Conservation (phyloP, 345 rosid genomes). For the Viola odorata region DNA sequence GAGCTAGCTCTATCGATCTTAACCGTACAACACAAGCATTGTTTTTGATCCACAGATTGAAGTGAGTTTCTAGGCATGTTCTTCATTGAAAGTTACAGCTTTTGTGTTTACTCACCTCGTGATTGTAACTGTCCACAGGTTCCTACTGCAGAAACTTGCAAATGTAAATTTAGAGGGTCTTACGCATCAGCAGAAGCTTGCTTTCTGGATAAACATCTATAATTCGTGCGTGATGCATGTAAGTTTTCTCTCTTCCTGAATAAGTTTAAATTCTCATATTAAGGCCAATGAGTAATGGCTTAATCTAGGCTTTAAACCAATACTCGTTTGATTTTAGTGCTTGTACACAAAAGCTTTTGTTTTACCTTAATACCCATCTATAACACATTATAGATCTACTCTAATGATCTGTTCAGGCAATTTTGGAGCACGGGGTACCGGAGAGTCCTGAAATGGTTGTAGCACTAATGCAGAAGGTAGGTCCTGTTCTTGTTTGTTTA, state of each 20-base stretch:
- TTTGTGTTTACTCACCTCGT: constrained; percentile 11
- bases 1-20: constrained; percentile 54
- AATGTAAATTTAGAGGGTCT: constrained; percentile 57
- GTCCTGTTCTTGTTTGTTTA: constrained; percentile 1
- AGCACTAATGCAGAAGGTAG: constrained; percentile 83
- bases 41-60: constrained; percentile 65
- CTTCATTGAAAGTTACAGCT: constrained; percentile 1
- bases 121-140: constrained; percentile 38
- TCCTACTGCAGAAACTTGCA: constrained; percentile 66
- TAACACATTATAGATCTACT: too few relatives aligned
- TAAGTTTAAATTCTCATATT: neutral
- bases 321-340: too few relatives aligned
- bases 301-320: too few relatives aligned
- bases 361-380: too few relatives aligned
- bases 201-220: constrained; percentile 91
- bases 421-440: constrained; percentile 77
- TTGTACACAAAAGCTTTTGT: too few relatives aligned
- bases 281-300: too few relatives aligned
- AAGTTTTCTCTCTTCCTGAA: constrained; percentile 19
- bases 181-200: constrained; percentile 88
- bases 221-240: constrained; percentile 88
- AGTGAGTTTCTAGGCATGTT: constrained; percentile 36
- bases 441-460: constrained; percentile 74
- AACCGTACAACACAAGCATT: constrained; percentile 46
- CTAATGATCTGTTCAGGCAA: constrained; percentile 37